A percentile compares a stretch with the other conserved stretches of the same genome.
phyloP scores from a whole-genome alignment of 2,329 filamentous ascomycete genomes.

The Domatiomyces catenatus region DNA sequence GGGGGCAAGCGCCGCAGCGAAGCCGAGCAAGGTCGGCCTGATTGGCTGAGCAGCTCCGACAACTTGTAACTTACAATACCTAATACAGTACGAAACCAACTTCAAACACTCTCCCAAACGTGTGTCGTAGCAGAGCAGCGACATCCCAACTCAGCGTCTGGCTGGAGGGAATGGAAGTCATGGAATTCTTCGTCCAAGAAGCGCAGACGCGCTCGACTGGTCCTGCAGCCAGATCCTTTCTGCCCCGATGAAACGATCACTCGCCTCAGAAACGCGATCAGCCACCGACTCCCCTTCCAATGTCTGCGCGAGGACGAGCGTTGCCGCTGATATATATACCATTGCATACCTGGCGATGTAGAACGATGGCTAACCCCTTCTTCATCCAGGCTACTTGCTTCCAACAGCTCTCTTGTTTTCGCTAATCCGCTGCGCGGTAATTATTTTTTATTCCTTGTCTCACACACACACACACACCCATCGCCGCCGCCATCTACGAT shows the following conservation, averaged over 20 bases:
- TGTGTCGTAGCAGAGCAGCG: not conserved
- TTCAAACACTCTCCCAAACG: constrained; percentile 6
- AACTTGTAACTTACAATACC: not conserved
- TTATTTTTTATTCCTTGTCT: not conserved
- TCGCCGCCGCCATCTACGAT: not conserved
- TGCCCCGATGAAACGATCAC: not conserved
- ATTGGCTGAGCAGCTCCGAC: not conserved
- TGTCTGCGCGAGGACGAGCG: not conserved
- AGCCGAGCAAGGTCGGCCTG: not conserved
- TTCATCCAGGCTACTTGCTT: not conserved
- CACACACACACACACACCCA: too few relatives aligned
- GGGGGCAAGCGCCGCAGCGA: too few relatives aligned
- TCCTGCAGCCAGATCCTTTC: not conserved
- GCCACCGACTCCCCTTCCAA: not conserved
- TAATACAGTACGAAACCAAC: constrained; percentile 1
- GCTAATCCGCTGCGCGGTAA: not conserved
- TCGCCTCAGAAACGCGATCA: not conserved
- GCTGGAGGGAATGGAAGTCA: not conserved
- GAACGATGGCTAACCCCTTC: not conserved
- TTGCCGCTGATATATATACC: not conserved
- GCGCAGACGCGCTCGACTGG: not conserved
- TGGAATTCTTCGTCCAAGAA: not conserved
- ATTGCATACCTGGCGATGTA: not conserved
- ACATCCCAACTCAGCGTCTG: not conserved
- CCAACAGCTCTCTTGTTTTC: not conserved